Base-by-base conservation (phyloP, 192 early-diverging fungal species). In the Phlyctochytrium arcticum region DNA sequence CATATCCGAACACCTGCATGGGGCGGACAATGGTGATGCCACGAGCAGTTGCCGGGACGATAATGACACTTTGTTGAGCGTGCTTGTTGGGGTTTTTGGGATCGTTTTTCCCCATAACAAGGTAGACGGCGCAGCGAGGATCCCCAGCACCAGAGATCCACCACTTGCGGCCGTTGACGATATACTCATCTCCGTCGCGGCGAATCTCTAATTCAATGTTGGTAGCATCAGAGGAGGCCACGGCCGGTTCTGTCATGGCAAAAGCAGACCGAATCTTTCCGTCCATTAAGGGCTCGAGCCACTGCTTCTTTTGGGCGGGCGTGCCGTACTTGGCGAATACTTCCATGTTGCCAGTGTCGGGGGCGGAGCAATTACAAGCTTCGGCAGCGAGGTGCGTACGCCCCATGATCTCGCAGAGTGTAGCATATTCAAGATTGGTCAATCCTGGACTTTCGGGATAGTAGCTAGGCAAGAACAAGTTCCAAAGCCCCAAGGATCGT, bases 311-410 rank as follows among this genome's bases (percentile, higher is more conserved):
- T 72, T 99, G 96, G 39, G 68, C 89, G 19, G 75, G 64, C 12
- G 80, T 84, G 48, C 96, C 96, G 75, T 95, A 99, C 75, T 96
- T 95, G 35, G 91, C 92, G 62, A 99, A 88, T 42, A 99, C 64
- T 69, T 99, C 95, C 95, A 99, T 99, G 82, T 99, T 99, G 57
- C 96, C 96, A 5, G 96, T 96, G 69, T 99, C 96, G 15, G 95
- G 95, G 19, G 93, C 92, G 39, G 86, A 82, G 75, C 92, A 93
- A 87, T 97, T 96, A 76, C 84, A 59, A 10, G 35, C 83, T 73
- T 96, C 95, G 34, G 96, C 90, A 12, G 94, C 96, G 33, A 98
- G 65, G 21, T 73, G 75, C 29, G 87, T 90, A 36, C 87, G 87
- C 37, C 96, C 96, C 63, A 90, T 92, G 59, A 92, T 68, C 68